A percentile compares a stretch with the other conserved stretches of the same genome.
Evolutionary conservation across 441 rosid genomes (phyloP).

Genomic region (Populus hybrid): DNA sequence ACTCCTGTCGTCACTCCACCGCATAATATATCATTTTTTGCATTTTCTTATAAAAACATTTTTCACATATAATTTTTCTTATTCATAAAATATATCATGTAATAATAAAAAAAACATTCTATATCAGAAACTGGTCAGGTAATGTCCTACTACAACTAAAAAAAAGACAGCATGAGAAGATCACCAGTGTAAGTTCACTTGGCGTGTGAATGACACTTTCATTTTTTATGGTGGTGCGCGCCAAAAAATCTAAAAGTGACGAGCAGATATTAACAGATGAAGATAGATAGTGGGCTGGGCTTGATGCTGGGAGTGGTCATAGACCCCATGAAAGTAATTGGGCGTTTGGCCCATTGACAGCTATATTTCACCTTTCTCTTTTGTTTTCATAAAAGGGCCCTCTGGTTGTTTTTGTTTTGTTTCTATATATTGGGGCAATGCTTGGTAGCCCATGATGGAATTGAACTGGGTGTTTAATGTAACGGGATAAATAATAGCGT

Average conservation of each 20-base stretch:
- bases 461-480: no score
- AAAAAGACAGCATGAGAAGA: no score
- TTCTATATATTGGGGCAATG: background rate
- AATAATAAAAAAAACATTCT: background rate
- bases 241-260: background rate
- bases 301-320: no score
- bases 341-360: background rate
- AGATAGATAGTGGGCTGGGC: background rate
- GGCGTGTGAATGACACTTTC: background rate
- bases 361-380: background rate
- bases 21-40: no score
- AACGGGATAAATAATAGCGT: no score
- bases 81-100: background rate
- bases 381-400: no score
- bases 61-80: background rate
- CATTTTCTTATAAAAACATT: no score
- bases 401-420: background rate
- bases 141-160: no score
- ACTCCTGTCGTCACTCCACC: no score
- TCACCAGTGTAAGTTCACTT: background rate
- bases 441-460: background rate
- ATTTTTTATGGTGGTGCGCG: conserved; percentile 2
- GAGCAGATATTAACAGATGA: no score
- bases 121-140: background rate
- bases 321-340: background rate